These are phyloP conservation scores for Alternaria longipes DNA, from an alignment of 2,329 filamentous ascomycete species.

Conservation along the genomic window DNA sequence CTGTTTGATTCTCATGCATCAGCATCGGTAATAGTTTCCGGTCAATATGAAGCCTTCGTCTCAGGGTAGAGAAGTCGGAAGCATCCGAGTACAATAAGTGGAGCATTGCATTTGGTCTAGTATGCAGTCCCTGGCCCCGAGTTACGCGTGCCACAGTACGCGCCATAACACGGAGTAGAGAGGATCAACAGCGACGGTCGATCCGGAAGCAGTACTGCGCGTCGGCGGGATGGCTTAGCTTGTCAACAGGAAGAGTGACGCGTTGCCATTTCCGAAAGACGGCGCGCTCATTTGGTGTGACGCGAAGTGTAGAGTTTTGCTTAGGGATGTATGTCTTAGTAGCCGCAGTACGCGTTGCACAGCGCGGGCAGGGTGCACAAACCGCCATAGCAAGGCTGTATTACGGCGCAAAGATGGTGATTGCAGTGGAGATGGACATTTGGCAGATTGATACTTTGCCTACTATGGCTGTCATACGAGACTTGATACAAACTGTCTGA, in stretches of 20 bases:
- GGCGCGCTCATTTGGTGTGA: slow-evolving; percentile 29
- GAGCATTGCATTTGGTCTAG: slow-evolving; percentile 22
- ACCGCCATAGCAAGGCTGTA: slow-evolving; percentile 20
- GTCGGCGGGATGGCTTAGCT: slow-evolving; percentile 26
- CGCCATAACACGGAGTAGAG: slow-evolving; percentile 27
- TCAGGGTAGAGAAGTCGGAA: slow-evolving; percentile 27
- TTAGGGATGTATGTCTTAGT: slow-evolving; percentile 38
- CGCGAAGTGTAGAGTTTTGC: slow-evolving; percentile 27
- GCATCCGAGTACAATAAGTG: slow-evolving; percentile 34
- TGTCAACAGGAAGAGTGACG: slow-evolving; percentile 28
- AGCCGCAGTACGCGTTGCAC: slow-evolving; percentile 37
- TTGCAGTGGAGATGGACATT: slow-evolving; percentile 13
- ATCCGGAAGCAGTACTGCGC: slow-evolving; percentile 24
- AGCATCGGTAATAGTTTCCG: slow-evolving; percentile 31
- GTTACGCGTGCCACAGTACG: slow-evolving; percentile 35
- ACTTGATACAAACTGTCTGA: slow-evolving; percentile 27
- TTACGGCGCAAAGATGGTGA: background rate
- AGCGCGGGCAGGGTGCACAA: slow-evolving; percentile 33
- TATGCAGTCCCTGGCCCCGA: slow-evolving; percentile 26
- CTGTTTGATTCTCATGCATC: slow-evolving; percentile 22
- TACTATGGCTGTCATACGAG: slow-evolving; percentile 28
- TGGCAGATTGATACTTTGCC: slow-evolving; percentile 25
- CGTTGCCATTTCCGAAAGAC: slow-evolving; percentile 23
- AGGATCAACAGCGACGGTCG: slow-evolving; percentile 38
- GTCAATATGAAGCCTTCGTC: slow-evolving; percentile 36